Evolutionary conservation across 441 rosid species (phyloP).

Genomic region (Viola pubescens): DNA sequence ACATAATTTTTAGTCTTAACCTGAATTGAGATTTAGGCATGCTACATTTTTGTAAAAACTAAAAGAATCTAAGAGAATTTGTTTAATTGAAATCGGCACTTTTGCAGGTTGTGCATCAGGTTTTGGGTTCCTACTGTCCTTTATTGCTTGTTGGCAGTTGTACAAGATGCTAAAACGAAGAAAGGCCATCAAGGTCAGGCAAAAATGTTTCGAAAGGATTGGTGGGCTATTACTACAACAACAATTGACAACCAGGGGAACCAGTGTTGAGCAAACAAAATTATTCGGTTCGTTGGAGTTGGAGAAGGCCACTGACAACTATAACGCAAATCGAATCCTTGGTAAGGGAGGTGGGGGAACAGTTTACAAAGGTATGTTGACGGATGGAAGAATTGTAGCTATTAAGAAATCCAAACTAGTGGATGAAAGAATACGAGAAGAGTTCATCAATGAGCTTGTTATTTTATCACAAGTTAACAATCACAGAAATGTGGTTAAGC

Average conservation of each 20-base stretch:
- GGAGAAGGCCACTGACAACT: constrained; percentile 1
- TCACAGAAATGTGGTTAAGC: constrained; percentile 2
- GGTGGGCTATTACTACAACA: neutral
- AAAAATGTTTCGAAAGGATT: too few species aligned
- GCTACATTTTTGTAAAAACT: too few species aligned
- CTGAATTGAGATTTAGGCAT: too few species aligned
- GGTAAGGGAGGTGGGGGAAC: constrained; percentile 6
- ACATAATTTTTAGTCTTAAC: too few species aligned
- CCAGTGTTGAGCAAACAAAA: neutral
- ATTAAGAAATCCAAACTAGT: neutral
- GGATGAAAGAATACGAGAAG: neutral
- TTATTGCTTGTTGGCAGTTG: too few species aligned
- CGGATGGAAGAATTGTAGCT: neutral
- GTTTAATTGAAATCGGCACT: too few species aligned
- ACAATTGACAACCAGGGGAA: neutral
- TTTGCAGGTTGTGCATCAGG: too few species aligned
- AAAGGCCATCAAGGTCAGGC: too few species aligned
- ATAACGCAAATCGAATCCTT: neutral
- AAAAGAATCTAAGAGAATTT: too few species aligned
- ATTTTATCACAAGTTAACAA: neutral
- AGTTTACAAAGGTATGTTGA: neutral
- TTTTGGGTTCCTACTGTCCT: too few species aligned
- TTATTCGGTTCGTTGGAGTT: neutral
- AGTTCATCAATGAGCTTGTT: constrained; percentile 1
- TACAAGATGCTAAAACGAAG: constrained; percentile 1